Conservation (phyloP, 441 rosid genomes). For the Pelargonium fulgidum region DNA sequence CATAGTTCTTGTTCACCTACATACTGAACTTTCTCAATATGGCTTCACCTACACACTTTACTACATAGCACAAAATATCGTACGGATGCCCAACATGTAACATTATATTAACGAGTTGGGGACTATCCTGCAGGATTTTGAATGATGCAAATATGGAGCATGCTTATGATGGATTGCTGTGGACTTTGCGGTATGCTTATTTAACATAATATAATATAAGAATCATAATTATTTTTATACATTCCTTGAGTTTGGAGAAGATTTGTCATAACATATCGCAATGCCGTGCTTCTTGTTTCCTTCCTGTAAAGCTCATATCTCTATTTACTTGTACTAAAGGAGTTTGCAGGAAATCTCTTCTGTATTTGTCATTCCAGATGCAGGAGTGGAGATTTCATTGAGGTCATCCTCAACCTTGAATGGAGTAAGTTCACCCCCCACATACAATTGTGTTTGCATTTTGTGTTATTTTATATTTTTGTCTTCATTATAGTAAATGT, state of each 20-base stretch:
- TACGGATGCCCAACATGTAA: neutral
- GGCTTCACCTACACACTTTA: conserved; percentile 5
- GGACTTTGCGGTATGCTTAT: conserved; percentile 74
- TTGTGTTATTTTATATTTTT: neutral
- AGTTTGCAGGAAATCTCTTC: conserved; percentile 73
- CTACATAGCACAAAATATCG: neutral
- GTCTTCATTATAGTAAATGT: neutral
- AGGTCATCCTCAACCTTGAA: conserved; percentile 32
- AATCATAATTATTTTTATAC: neutral
- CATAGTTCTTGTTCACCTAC: neutral
- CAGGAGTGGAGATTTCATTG: conserved; percentile 30
- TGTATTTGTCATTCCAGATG: conserved; percentile 36
- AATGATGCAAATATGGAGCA: conserved; percentile 66
- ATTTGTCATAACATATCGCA: neutral
- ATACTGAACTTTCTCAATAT: conserved; percentile 2
- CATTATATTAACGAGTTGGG: conserved; percentile 18
- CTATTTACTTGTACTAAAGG: conserved; percentile 42
- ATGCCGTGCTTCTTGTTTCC: conserved; percentile 5
- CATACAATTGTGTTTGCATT: neutral
- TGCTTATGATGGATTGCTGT: conserved; percentile 74
- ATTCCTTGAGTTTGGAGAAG: neutral
- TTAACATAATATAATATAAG: neutral
- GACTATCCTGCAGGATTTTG: conserved; percentile 54
- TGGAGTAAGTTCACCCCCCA: conserved; percentile 33
- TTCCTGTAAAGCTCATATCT: conserved; percentile 15